Base-by-base conservation (phyloP, 345 rosid genomes). In the Salix koriyanagi region DNA sequence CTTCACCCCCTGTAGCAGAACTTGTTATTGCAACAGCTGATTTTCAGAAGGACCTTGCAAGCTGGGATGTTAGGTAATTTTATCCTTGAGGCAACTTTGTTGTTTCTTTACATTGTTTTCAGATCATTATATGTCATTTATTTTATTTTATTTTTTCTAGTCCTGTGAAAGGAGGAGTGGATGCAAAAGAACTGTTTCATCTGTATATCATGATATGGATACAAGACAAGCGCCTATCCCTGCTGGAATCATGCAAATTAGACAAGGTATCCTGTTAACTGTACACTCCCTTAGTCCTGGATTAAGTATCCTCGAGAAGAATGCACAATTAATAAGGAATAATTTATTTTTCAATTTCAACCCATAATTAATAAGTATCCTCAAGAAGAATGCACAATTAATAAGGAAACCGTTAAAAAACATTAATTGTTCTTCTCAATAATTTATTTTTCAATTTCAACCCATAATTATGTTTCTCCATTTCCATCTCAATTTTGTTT, bases 151-250 rank as follows among this genome's bases (percentile, higher is more conserved):
- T 76, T 58, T 50, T 79, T 67, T 23, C 90, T 46, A 96, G 99
- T 83, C 86, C 94, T 77, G 81, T 91, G 74, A 94, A 96, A 88
- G 99, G 96, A 56, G 99, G 99, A 46, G 94, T 96, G 65, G 94
- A 96, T 87, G 99, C 99, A 41, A 93, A 90, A 81, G 97, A 96
- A 72, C 85, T 96, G 75, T 96, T 96, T 85, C 93, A 96, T 85
- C 77, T 96, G 74, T 96, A 96, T 84, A 92, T 96, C 73, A 89
- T 92, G 93, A 80, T 93, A 23, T 96, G 99, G 99, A 96, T 96
- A 87, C 94, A 96, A 89, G 99, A 96, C 76, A 91, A 85, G 80
- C 98, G 96, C 54, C 88, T 87, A 74, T 84, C 96, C 70, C 85
- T 96, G 81, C 97, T 93, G 1, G 99, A 93, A 81, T 85, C 93